A percentile compares a stretch with the other conserved stretches of the same genome.
phyloP scores from a whole-genome alignment of 2,329 filamentous ascomycete genomes.

The Ceratocystis destructans region DNA sequence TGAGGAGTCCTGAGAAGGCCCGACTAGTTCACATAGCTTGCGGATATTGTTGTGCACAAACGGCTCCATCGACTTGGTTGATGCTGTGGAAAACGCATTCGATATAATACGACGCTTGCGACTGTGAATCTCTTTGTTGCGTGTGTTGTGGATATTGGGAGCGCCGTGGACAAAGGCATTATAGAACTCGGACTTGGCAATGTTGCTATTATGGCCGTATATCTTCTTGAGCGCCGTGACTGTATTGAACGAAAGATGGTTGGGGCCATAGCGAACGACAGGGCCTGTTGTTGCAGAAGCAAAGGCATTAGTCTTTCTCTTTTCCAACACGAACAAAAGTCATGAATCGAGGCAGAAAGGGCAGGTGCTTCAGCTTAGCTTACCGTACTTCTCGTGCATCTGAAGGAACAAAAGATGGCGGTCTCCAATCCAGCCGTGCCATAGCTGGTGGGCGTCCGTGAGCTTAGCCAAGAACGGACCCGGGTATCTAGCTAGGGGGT shows the following conservation, averaged over 20 bases:
- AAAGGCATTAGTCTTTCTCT: not conserved
- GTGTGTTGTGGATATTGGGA: slow-evolving; percentile 59
- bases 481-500: slow-evolving; percentile 51
- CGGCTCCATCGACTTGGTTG: slow-evolving; percentile 53
- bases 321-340: not conserved
- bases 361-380: slow-evolving; percentile 18
- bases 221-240: slow-evolving; percentile 52
- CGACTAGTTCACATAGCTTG: slow-evolving; percentile 50
- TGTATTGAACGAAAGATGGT: slow-evolving; percentile 65
- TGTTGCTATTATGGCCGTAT: slow-evolving; percentile 47
- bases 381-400: slow-evolving; percentile 58
- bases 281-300: slow-evolving; percentile 30
- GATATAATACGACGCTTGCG: slow-evolving; percentile 57
- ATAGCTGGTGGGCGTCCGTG: slow-evolving; percentile 52
- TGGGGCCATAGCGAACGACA: slow-evolving; percentile 67
- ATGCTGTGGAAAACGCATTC: slow-evolving; percentile 56
- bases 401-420: slow-evolving; percentile 60
- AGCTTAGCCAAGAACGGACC: slow-evolving; percentile 50
- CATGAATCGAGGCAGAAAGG: slow-evolving; percentile 11
- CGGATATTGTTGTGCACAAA: slow-evolving; percentile 53
- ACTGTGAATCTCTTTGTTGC: slow-evolving; percentile 54
- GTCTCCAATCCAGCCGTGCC: slow-evolving; percentile 61
- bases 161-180: slow-evolving; percentile 57
- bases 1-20: slow-evolving; percentile 23
- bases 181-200: slow-evolving; percentile 59